Conservation (phyloP, 1,284 basidiomycete genomes). For the Lentinula novae-zelandiae region DNA sequence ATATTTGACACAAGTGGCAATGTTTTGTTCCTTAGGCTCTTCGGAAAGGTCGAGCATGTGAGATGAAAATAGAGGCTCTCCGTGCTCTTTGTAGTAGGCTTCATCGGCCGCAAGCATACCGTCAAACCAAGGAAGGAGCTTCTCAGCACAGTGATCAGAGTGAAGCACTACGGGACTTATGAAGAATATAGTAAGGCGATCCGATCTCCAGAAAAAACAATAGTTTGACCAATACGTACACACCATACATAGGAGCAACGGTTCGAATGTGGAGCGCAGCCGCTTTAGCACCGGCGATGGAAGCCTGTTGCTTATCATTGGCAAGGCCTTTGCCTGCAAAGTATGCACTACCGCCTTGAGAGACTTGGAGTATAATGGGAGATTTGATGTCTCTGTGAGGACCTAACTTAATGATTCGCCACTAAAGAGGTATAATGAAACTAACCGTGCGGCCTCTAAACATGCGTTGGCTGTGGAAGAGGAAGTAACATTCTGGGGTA, state of each 20-base stretch:
- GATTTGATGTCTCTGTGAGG: conserved; percentile 72
- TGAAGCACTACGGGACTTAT: conserved; percentile 95
- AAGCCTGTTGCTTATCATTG: conserved; percentile 97
- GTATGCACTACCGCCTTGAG: conserved; percentile 95
- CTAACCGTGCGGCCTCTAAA: conserved; percentile 83
- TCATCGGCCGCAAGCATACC: conserved; percentile 98
- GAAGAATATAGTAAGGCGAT: background rate
- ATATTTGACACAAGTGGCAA: conserved; percentile 91
- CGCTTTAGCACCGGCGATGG: conserved; percentile 87
- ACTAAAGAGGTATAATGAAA: conserved; percentile 3
- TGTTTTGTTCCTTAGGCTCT: conserved; percentile 97
- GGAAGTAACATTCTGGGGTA: conserved; percentile 74
- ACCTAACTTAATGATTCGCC: conserved; percentile 1
- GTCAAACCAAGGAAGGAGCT: conserved; percentile 99
- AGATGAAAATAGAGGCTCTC: conserved; percentile 94
- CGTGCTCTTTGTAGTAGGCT: conserved; percentile 87
- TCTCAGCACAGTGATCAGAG: conserved; percentile 98
- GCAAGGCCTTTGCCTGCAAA: conserved; percentile 96
- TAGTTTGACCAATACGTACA: conserved; percentile 51
- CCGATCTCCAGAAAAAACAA: conserved; percentile 1
- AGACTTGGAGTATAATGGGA: conserved; percentile 97
- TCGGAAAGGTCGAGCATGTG: conserved; percentile 99
- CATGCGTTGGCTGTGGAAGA: conserved; percentile 85
- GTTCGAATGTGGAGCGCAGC: conserved; percentile 92
- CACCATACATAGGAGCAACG: conserved; percentile 86